phyloP scores from a whole-genome alignment of 257 asterid species.

The Przewalskia tangutica region DNA sequence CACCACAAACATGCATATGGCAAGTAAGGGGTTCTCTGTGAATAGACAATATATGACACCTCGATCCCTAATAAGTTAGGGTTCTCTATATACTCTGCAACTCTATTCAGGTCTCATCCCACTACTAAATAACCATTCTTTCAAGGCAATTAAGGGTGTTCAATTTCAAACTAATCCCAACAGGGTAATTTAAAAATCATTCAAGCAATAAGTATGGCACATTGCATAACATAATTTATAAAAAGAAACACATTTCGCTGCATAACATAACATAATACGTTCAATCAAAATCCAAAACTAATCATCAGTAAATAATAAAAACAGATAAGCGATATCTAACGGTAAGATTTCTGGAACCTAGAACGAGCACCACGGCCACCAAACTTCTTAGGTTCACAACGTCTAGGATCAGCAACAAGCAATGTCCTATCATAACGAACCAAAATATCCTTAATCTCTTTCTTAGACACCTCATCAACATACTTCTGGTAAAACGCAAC shows the following conservation, averaged over 20 bases:
- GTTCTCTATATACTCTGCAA: not conserved
- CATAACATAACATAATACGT: not conserved
- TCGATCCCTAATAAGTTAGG: not conserved
- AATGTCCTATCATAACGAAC: not conserved
- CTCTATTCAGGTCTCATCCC: not conserved
- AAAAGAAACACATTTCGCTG: not conserved
- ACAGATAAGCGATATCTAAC: not conserved
- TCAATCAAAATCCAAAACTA: too few species aligned
- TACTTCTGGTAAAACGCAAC: slow-evolving; percentile 1
- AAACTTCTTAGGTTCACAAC: slow-evolving; percentile 5
- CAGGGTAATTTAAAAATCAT: not conserved
- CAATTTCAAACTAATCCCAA: not conserved
- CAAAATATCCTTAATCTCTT: not conserved
- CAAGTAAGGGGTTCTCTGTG: too few species aligned
- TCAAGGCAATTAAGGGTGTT: not conserved
- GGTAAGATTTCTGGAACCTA: slow-evolving; percentile 8
- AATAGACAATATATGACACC: not conserved
- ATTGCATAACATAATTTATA: not conserved
- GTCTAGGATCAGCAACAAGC: slow-evolving; percentile 9
- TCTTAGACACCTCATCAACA: not conserved
- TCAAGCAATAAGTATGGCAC: not conserved
- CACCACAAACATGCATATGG: not conserved
- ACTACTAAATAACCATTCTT: not conserved
- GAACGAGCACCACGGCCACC: slow-evolving; percentile 10
- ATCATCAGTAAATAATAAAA: not conserved